These are phyloP conservation scores for Ziziphus jujuba DNA, from an alignment of 306 rosid species.

Conservation along the genomic window DNA sequence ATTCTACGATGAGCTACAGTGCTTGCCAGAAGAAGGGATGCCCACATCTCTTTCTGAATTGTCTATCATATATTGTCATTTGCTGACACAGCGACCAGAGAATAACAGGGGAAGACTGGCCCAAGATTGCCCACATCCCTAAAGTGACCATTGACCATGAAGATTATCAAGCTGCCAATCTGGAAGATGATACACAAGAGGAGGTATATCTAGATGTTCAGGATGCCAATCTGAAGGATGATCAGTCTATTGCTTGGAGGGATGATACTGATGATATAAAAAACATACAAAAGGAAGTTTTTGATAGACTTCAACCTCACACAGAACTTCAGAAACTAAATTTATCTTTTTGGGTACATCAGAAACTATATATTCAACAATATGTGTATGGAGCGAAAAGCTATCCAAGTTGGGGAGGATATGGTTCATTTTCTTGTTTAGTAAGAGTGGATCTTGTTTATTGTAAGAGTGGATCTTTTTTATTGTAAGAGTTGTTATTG, in stretches of 20 bases:
- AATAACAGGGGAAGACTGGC: slow-evolving; percentile 31
- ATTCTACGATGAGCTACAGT: not conserved
- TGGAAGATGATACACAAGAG: no score
- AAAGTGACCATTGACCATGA: not conserved
- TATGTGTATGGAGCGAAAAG: no score
- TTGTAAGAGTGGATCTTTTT: not conserved
- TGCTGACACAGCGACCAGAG: not conserved
- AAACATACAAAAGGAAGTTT: no score
- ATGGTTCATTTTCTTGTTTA: not conserved
- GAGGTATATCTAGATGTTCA: no score
- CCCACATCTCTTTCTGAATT: slow-evolving; percentile 16
- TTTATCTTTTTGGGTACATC: no score
- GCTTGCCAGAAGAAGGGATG: slow-evolving; percentile 25
- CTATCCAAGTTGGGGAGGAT: not conserved
- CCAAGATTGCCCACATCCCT: slow-evolving; percentile 27
- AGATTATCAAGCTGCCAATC: no score
- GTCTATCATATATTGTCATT: accelerated
- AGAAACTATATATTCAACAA: no score
- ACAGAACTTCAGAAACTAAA: no score
- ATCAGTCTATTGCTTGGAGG: no score
- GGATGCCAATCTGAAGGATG: no score
- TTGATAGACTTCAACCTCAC: no score
- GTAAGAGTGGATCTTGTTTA: not conserved
- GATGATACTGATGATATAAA: no score
- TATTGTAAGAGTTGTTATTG: not conserved